These are phyloP conservation scores for Coniferiporia weirii DNA, from an alignment of 1,284 basidiomycete species.

Conservation along the genomic window DNA sequence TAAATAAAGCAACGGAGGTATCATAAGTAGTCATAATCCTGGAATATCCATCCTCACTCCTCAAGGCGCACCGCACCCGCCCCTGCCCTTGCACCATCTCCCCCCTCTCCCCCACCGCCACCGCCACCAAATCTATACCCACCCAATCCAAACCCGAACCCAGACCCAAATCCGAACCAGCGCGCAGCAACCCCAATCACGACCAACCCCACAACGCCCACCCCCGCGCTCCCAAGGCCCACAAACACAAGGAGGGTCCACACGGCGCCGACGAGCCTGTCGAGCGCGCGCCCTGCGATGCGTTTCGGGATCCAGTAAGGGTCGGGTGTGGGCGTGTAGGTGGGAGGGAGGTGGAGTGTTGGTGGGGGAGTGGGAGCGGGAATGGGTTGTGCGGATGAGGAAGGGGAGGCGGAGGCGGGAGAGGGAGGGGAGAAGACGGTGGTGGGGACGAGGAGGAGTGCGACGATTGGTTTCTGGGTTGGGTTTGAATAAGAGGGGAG, in stretches of 20 bases:
- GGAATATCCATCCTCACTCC: background rate
- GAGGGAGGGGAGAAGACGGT: slow-evolving; percentile 18
- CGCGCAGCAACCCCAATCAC: slow-evolving; percentile 49
- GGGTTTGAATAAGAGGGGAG: background rate
- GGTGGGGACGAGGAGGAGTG: slow-evolving; percentile 53
- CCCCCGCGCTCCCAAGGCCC: slow-evolving; percentile 65
- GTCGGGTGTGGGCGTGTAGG: slow-evolving; percentile 48
- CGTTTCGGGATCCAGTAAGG: slow-evolving; percentile 51
- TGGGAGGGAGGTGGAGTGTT: slow-evolving; percentile 43
- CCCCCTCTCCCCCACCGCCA: too few species aligned
- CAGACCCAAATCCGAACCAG: slow-evolving; percentile 34
- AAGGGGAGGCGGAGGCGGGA: slow-evolving; percentile 14
- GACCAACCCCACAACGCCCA: slow-evolving; percentile 66
- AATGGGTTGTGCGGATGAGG: slow-evolving; percentile 45
- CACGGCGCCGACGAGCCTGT: slow-evolving; percentile 64
- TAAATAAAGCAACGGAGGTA: background rate
- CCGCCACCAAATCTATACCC: background rate
- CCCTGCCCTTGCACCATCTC: background rate
- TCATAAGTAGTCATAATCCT: background rate
- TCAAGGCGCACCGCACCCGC: background rate
- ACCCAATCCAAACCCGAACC: background rate
- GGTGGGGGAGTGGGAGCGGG: slow-evolving; percentile 38
- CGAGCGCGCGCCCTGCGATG: slow-evolving; percentile 57
- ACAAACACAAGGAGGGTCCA: slow-evolving; percentile 72
- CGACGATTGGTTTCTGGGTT: slow-evolving; percentile 63